Evolutionary conservation across 1,284 basidiomycete species (phyloP), one percentile per base, ranked within the genome.

Genomic region (Trichosporon sp.): DNA sequence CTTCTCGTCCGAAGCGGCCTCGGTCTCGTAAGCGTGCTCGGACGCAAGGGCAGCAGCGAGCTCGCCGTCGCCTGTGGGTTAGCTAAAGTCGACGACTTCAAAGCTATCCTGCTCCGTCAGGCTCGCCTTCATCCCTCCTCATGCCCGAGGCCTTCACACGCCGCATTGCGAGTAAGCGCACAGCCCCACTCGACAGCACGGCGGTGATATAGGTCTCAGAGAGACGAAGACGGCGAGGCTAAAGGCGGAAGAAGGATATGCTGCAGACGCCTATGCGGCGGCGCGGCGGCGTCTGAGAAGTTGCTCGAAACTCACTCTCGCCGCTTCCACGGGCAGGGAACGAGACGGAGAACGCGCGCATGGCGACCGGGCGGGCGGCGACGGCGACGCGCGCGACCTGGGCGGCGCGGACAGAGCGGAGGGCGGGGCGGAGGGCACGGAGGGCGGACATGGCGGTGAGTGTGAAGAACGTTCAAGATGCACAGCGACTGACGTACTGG

Each of bases 21-120:
- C 91, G 72, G 88, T 86, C 86, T 98, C 96, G 83, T 92, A 97
- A 74, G 90, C 87, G 77, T 96, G 87, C 85, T 98, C 96, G 78
- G 94, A 90, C 46, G 87, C 85, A 35, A 98, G 87, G 76, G 92
- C 93, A 79, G 90, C 87, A 8, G 89, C 86, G 63, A 98, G 89
- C 48, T 89, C 84, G 32, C 89, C 85, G 81, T 96, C 94, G 73
- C 88, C 91, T 93, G 80, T 69, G 35, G 4, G 65, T 66, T n/a
- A 66, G 65, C 65, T 31, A 26, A 26, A 26, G 26, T 26, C 26
- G 26, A 26, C 26, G 26, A 26, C 26, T 26, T 26, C 26, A 26
- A 26, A 26, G 26, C 26, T 26, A 5, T 32, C 11, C 43, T 46
- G 43, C 16, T 46, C 11, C 43, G 26, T 26, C 14, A 14, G 8